phyloP scores from a whole-genome alignment of 805 yeast genomes.

The Suhomyces xylopsoci region DNA sequence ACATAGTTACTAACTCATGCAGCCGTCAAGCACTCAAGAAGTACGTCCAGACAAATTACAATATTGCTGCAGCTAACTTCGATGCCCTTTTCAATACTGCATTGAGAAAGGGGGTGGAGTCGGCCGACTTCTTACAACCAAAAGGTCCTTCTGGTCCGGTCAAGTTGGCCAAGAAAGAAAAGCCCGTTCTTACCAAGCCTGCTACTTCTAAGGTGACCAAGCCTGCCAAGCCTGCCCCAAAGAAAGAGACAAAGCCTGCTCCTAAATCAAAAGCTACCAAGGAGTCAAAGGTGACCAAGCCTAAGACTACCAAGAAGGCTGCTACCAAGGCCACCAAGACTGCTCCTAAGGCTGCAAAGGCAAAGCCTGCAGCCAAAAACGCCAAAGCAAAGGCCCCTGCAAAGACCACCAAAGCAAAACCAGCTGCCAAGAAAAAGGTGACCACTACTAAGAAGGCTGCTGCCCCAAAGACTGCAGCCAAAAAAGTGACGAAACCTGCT shows the following conservation, averaged over 20 bases:
- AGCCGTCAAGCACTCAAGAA: conserved; percentile 88
- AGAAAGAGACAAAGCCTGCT: conserved; percentile 9
- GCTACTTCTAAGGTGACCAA: conserved; percentile 15
- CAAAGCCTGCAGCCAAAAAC: conserved; percentile 18
- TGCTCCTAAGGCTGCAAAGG: conserved; percentile 13
- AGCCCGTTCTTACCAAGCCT: conserved; percentile 1
- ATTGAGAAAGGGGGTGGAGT: conserved; percentile 72
- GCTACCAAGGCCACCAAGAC: conserved; percentile 18
- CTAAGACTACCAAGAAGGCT: conserved; percentile 7
- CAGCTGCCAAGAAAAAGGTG: conserved; percentile 17
- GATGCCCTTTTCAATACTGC: conserved; percentile 77
- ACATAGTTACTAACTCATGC: conserved; percentile 15
- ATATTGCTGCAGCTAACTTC: conserved; percentile 59
- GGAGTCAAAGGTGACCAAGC: neutral
- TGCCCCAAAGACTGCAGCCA: conserved; percentile 9
- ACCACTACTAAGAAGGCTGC: conserved; percentile 13
- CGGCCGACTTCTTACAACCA: conserved; percentile 78
- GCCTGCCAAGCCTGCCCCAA: conserved; percentile 16
- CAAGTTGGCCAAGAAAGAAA: conserved; percentile 53
- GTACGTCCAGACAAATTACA: conserved; percentile 63
- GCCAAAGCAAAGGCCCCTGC: conserved; percentile 11
- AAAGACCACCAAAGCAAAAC: conserved; percentile 12
- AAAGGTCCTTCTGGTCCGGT: conserved; percentile 89
- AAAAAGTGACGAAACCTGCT: conserved; percentile 11
- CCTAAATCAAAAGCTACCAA: conserved; percentile 11